Percentiles rank a stretch among this genome's conserved stretches.
Conservation (phyloP, 2,329 filamentous ascomycete genomes). For the Aciculosporium take region DNA sequence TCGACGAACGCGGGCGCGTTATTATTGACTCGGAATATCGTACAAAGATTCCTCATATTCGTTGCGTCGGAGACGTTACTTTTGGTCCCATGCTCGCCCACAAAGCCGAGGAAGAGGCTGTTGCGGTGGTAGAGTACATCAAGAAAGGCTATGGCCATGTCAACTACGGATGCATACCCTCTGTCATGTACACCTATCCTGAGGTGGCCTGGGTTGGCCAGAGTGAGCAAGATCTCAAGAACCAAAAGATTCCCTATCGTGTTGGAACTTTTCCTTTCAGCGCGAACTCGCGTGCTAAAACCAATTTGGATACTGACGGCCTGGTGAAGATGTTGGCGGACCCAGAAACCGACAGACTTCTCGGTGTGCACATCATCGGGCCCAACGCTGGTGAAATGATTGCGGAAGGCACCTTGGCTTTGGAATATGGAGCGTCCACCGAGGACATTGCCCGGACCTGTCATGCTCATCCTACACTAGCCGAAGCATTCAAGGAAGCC, state of each 20-base stretch:
- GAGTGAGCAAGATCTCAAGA: slow-evolving; percentile 92
- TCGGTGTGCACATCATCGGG: slow-evolving; percentile 94
- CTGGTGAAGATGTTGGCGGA: slow-evolving; percentile 96
- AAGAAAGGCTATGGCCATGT: slow-evolving; percentile 97
- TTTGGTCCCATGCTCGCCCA: slow-evolving; percentile 98
- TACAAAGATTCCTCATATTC: slow-evolving; percentile 94
- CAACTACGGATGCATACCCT: slow-evolving; percentile 96
- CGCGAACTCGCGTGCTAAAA: slow-evolving; percentile 97
- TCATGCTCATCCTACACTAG: slow-evolving; percentile 90
- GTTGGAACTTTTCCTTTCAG: slow-evolving; percentile 92
- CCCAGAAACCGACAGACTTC: slow-evolving; percentile 86
- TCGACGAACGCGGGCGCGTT: slow-evolving; percentile 84
- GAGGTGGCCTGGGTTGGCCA: slow-evolving; percentile 98
- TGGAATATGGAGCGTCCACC: slow-evolving; percentile 91
- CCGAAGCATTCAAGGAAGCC: slow-evolving; percentile 98
- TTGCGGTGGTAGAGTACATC: slow-evolving; percentile 91
- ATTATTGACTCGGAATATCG: slow-evolving; percentile 98
- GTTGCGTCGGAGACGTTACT: slow-evolving; percentile 87
- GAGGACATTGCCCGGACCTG: slow-evolving; percentile 92
- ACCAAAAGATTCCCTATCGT: slow-evolving; percentile 78
- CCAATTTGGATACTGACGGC: slow-evolving; percentile 90
- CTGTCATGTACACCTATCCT: slow-evolving; percentile 98
- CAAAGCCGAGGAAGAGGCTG: slow-evolving; percentile 97
- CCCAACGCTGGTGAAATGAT: slow-evolving; percentile 98
- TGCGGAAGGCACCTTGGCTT: slow-evolving; percentile 83